Conservation (phyloP, 78 protist genomes). For the Trichosphaerium sp. region DNA sequence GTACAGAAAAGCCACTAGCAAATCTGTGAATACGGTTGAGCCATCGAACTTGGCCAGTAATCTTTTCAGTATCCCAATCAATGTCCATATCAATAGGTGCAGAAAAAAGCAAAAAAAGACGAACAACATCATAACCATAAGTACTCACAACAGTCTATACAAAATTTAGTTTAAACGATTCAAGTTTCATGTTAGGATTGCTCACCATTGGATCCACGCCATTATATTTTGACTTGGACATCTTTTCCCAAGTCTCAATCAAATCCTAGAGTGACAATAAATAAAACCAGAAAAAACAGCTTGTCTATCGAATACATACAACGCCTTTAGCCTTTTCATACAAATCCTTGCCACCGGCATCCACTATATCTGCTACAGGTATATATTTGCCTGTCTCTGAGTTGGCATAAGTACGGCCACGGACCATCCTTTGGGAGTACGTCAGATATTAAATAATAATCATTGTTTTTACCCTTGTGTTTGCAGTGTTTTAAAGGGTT, state of each 20-base stretch:
- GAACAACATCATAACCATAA: conserved; percentile 31
- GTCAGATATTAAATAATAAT: not conserved
- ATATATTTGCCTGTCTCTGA: not conserved
- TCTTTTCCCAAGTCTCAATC: conserved; percentile 40
- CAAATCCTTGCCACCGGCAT: not conserved
- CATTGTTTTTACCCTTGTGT: conserved; percentile 34
- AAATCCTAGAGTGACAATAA: conserved; percentile 2
- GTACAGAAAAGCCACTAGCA: conserved; percentile 1
- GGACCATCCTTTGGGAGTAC: conserved; percentile 45
- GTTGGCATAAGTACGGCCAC: conserved; percentile 16
- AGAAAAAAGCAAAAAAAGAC: conserved; percentile 57
- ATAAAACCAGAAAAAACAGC: too few species aligned
- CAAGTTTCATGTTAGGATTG: not conserved
- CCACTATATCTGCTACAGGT: conserved; percentile 1
- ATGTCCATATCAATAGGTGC: conserved; percentile 65
- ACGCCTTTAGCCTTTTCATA: not conserved
- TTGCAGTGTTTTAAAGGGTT: conserved; percentile 57
- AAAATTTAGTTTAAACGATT: not conserved
- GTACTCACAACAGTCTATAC: not conserved
- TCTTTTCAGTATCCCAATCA: conserved; percentile 64
- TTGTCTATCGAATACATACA: not conserved
- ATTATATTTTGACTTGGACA: conserved; percentile 75
- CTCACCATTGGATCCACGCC: conserved; percentile 72
- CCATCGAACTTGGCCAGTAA: conserved; percentile 55
- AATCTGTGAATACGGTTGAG: conserved; percentile 30